These are phyloP conservation scores for Halophytophthora polymorphica DNA, from an alignment of 352 stramenopile species.

Conservation along the genomic window DNA sequence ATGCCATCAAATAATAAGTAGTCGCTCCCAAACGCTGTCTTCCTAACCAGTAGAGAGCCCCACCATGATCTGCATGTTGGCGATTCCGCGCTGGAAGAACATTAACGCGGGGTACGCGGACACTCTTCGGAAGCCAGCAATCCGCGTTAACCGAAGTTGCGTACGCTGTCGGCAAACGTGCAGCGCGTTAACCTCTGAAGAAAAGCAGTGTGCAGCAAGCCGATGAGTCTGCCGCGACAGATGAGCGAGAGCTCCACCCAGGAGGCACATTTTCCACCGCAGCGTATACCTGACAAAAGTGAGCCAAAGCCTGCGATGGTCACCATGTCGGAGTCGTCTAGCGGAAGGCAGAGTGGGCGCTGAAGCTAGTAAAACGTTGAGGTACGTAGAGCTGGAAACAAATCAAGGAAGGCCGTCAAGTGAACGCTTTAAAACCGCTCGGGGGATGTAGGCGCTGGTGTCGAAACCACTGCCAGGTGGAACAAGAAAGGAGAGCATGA, in stretches of 20 bases:
- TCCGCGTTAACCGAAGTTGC: slow-evolving; percentile 81
- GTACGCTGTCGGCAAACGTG: slow-evolving; percentile 78
- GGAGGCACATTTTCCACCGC: background rate
- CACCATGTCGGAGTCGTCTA: slow-evolving; percentile 15
- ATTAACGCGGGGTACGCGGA: slow-evolving; percentile 88
- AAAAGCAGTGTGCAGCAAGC: background rate
- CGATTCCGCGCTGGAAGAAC: slow-evolving; percentile 88
- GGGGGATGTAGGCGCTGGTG: too few species aligned
- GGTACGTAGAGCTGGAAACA: too few species aligned
- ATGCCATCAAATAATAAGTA: background rate
- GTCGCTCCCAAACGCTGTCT: background rate
- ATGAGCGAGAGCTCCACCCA: background rate
- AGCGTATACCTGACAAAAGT: slow-evolving; percentile 61
- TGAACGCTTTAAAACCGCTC: too few species aligned
- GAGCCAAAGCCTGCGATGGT: slow-evolving; percentile 90
- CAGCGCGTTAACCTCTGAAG: slow-evolving; percentile 60
- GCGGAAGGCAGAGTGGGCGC: too few species aligned
- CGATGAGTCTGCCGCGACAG: background rate
- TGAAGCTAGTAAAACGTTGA: too few species aligned
- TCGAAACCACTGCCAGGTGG: too few species aligned
- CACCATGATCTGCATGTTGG: slow-evolving; percentile 69
- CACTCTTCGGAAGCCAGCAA: slow-evolving; percentile 81
- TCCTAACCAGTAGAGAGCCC: background rate
- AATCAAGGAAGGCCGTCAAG: too few species aligned
- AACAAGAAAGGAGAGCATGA: too few species aligned